These are phyloP conservation scores for Aristolochia contorta DNA, from an alignment of 164 flowering plant species.

Conservation along the genomic window DNA sequence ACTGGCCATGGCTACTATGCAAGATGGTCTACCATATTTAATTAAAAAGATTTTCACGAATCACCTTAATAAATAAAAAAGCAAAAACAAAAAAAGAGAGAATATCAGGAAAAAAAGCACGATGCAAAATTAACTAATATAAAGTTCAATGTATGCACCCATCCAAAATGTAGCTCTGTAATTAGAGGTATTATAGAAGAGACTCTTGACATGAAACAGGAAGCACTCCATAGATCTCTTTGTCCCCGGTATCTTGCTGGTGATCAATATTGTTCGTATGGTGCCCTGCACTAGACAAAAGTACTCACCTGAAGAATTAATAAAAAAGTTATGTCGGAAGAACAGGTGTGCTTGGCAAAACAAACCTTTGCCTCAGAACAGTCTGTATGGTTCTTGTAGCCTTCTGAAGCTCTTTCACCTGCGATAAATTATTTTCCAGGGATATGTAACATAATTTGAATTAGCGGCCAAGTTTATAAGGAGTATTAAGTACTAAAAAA, in stretches of 20 bases:
- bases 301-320: not conserved
- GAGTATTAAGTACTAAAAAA: not conserved
- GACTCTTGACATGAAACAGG: constrained; percentile 73
- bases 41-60: too few relatives aligned
- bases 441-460: too few relatives aligned
- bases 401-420: constrained; percentile 82
- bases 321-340: not conserved
- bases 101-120: not conserved
- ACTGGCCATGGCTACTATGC: too few relatives aligned
- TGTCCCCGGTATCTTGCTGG: constrained; percentile 70
- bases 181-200: constrained; percentile 54
- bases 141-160: constrained; percentile 33
- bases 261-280: constrained; percentile 56
- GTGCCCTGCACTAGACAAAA: constrained; percentile 33
- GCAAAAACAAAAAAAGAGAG: not conserved
- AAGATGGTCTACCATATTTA: not conserved
- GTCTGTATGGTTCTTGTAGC: constrained; percentile 84
- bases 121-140: not conserved
- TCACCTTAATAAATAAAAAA: not conserved
- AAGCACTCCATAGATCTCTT: constrained; percentile 87
- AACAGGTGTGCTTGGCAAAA: not conserved
- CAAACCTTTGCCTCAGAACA: constrained; percentile 87
- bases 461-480: not conserved
- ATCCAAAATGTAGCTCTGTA: constrained; percentile 72
- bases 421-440: not conserved